Base-by-base conservation (phyloP, 2,329 filamentous ascomycete genomes). In the Fusarium sp. region DNA sequence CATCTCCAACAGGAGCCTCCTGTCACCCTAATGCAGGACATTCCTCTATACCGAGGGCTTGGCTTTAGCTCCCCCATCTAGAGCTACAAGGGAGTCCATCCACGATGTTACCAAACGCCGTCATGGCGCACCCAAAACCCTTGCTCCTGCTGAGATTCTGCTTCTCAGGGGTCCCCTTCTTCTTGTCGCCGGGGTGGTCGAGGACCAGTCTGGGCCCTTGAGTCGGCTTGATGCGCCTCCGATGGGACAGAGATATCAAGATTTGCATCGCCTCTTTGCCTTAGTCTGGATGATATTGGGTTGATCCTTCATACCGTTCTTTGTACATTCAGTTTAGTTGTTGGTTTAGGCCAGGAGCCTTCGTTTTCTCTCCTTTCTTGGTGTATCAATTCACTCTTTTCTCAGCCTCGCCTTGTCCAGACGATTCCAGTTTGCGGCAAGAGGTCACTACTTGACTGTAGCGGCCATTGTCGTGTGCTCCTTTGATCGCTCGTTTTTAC, bases 261-360 rank as follows among this genome's bases (percentile, higher is more conserved):
- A 54, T 71, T 65, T 73, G 56, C 66, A 73, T 70, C 45, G 69
- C 72, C 72, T 70, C 72, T 58, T 50, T n/a, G 45, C 56, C 71
- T 47, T 58, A 61, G 60, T 36, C 38, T 38, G 65, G 50, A 54
- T 47, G 65, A 69, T 57, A 59, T 45, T 68, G 63, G 63, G 54
- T n/a, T 66, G 69, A 62, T 73, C 72, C 62, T 73, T 71, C 59
- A 50, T 69, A 69, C 69, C 65, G 59, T 72, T 66, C 68, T 73
- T 14, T 69, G 47, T 54, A 52, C 47, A 52, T 52, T 52, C 18
- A 52, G 25, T 74, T 69, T 65, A 70, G 68, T 10, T 52, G 22
- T 74, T 75, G 65, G 60, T 64, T 63, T 62, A 73, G 72, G 73
- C 73, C 73, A 75, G 73, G 73, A 62, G 73, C 73, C 72, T 60